A percentile compares a stretch with the other conserved stretches of the same genome.
phyloP scores from a whole-genome alignment of 2,329 filamentous ascomycete genomes.

The Diaporthe velutina region DNA sequence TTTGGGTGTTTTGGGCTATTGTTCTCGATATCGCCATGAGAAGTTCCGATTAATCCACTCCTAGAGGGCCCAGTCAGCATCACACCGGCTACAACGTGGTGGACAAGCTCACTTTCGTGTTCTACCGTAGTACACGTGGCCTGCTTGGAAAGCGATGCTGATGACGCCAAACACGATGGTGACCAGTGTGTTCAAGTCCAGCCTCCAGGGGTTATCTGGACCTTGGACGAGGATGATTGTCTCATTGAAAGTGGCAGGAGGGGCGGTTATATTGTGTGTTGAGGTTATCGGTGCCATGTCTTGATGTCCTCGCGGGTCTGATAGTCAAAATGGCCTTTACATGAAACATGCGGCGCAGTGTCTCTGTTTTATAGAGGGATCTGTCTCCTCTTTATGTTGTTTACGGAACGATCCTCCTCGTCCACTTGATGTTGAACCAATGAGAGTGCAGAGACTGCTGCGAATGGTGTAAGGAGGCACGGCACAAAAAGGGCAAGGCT shows the following conservation, averaged over 20 bases:
- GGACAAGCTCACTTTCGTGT: background rate
- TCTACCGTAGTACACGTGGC: background rate
- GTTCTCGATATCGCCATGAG: background rate
- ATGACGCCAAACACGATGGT: conserved; percentile 21
- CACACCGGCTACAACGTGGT: background rate
- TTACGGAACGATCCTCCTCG: too few relatives aligned
- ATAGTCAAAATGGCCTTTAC: too few relatives aligned
- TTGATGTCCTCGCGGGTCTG: accelerated
- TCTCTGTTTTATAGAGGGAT: background rate
- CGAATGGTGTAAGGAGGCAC: background rate
- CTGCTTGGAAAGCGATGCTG: background rate
- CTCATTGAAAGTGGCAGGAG: background rate
- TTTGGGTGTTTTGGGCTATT: too few relatives aligned
- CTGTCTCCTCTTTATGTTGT: too few relatives aligned
- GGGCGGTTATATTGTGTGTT: background rate
- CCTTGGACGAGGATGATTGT: background rate
- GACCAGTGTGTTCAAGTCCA: conserved; percentile 29
- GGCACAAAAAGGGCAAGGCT: background rate
- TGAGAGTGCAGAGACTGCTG: background rate
- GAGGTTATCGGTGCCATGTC: background rate
- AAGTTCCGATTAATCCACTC: background rate
- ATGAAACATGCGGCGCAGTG: too few relatives aligned
- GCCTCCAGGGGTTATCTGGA: background rate
- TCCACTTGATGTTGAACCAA: too few relatives aligned
- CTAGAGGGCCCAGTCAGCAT: background rate